Evolutionary conservation across 106 monocot genomes (phyloP), one percentile per base, ranked within the genome.

Genomic region (Gastrodia elata): DNA sequence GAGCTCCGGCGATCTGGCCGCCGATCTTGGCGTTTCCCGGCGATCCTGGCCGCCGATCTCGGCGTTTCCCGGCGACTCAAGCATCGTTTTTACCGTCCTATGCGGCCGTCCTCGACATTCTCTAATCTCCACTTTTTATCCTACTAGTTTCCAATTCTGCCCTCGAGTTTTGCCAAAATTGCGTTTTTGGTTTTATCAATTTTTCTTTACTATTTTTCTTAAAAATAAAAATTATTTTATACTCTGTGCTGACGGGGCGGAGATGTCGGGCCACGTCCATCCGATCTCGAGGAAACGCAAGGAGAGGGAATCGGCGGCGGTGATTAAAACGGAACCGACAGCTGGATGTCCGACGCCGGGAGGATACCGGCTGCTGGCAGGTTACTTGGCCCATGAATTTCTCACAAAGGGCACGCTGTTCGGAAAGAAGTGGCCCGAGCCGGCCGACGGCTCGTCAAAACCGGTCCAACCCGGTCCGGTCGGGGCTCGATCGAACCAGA

Each of bases 351-450:
- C 68, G 14, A 32, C 52, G 30, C 65, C 77, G 76, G 25, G 58
- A 38, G 64, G 39, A 28, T 85, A 85, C 78, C 74, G 82, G 77
- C 82, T 87, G 27, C 67, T 94, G 2, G 94, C 94, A 22, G 94
- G 94, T 13, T 91, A 91, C 83, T 55, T 94, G 33, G 94, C 94
- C 56, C 88, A 94, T 83, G 94, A 94, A 89, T 94, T 87, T 74
- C 82, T 91, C 68, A 83, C 86, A 30, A 75, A 69, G 36, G 88
- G 94, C 15, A 89, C 91, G 10, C 57, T 94, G 18, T 70, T 84
- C 18, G 86, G 85, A 6, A 14, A 77, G 70, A 30, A n/a, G 41
- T 68, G 73, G 25, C 26, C 64, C 72, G 83, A 71, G 27, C 68
- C 75, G 20, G 2, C n/a, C 4, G 37, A 35, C 73, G 71, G 55